These are phyloP conservation scores for Podospora australis DNA, from an alignment of 495 filamentous ascomycete genomes.

Conservation along the genomic window DNA sequence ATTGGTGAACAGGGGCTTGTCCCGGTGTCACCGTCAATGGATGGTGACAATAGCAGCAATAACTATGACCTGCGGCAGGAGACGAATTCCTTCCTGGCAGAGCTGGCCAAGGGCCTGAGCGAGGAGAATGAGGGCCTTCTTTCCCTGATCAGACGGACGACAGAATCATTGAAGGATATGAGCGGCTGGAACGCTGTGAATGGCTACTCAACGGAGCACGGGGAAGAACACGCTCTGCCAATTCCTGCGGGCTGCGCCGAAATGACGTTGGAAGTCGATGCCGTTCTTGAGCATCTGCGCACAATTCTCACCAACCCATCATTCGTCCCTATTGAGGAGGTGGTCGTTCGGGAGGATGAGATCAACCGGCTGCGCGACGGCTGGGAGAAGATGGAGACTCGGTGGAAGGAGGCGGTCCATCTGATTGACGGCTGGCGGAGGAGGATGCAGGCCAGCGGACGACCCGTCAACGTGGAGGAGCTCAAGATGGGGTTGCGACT, in stretches of 20 bases:
- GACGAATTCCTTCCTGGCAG: conserved; percentile 86
- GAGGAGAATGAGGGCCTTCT: conserved; percentile 90
- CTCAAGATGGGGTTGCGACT: conserved; percentile 67
- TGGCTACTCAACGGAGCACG: conserved; percentile 12
- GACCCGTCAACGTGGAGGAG: conserved; percentile 77
- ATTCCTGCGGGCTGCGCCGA: conserved; percentile 61
- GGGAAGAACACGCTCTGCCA: conserved; percentile 36
- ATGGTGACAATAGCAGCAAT: conserved; percentile 30
- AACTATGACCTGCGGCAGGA: conserved; percentile 71
- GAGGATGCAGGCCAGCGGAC: conserved; percentile 70
- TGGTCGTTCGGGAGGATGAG: conserved; percentile 83
- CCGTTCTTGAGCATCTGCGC: conserved; percentile 69
- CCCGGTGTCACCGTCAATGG: conserved; percentile 46
- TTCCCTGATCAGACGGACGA: conserved; percentile 60
- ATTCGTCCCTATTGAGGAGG: conserved; percentile 92
- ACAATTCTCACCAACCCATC: conserved; percentile 86
- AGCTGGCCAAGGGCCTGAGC: conserved; percentile 78
- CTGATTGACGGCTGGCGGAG: conserved; percentile 93
- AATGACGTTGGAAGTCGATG: conserved; percentile 63
- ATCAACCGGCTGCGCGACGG: conserved; percentile 73
- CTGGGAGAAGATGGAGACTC: conserved; percentile 83
- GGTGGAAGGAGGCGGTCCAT: conserved; percentile 82
- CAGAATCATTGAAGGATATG: conserved; percentile 67
- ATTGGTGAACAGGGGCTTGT: conserved; percentile 27
- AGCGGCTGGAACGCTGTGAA: conserved; percentile 55